Conservation (phyloP, 257 asterid genomes). For the Solanum piurae region DNA sequence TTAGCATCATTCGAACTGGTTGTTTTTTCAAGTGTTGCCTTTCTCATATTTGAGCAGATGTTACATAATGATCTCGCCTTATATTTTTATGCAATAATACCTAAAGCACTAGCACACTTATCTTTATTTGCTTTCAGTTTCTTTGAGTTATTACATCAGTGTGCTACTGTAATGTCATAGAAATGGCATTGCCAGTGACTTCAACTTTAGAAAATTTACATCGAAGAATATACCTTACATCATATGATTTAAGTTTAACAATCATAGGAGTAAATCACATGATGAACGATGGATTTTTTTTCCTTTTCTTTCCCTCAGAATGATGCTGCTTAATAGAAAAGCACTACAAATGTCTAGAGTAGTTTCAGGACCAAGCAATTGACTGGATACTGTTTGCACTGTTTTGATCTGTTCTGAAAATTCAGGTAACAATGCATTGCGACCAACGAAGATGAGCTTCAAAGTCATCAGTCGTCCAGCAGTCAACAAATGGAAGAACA, state of each 20-base stretch:
- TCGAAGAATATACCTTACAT: neutral
- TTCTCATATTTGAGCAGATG: neutral
- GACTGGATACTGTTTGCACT: neutral
- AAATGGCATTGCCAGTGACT: neutral
- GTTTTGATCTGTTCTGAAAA: neutral
- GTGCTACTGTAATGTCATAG: neutral
- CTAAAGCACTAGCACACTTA: neutral
- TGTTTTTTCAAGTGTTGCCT: neutral
- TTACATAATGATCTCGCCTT: neutral
- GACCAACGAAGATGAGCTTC: neutral
- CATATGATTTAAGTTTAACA: neutral
- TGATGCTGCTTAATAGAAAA: neutral
- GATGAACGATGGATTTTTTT: neutral
- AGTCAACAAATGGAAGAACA: conserved; percentile 3
- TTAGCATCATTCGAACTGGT: neutral
- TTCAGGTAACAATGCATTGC: neutral
- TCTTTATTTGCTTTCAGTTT: neutral
- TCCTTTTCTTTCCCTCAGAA: neutral
- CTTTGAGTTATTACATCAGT: neutral
- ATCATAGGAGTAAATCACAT: neutral
- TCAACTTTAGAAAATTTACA: neutral
- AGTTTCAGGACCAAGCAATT: neutral
- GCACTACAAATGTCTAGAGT: neutral
- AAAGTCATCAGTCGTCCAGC: conserved; percentile 9
- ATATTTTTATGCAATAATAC: neutral